Conservation (phyloP, 208 protist species). For the Trypanosomatidae sp. region DNA sequence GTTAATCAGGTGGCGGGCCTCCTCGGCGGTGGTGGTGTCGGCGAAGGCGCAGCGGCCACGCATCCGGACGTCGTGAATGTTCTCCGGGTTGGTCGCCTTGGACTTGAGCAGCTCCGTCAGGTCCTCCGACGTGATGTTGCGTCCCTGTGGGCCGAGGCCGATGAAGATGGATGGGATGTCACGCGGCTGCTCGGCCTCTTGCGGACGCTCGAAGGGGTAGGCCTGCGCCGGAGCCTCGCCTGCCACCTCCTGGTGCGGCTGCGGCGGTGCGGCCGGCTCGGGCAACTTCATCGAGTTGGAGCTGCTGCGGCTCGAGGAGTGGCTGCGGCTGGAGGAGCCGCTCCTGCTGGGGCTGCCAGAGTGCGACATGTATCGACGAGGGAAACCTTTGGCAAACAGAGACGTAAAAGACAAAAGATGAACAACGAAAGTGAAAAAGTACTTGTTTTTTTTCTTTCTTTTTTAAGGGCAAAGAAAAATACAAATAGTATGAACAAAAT, state of each 20-base stretch:
- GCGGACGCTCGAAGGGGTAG: background rate
- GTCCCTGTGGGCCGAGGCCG: constrained; percentile 53
- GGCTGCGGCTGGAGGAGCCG: background rate
- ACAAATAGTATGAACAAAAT: too few species aligned
- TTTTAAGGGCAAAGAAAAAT: too few species aligned
- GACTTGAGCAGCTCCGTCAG: constrained; percentile 27
- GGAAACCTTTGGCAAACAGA: too few species aligned
- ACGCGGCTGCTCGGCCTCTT: background rate
- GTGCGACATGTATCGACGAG: constrained; percentile 27
- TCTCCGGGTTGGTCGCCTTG: constrained; percentile 22
- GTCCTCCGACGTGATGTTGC: constrained; percentile 27
- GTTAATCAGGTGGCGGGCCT: constrained; percentile 49
- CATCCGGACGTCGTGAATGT: constrained; percentile 45
- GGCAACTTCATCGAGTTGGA: constrained; percentile 35
- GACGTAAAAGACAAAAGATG: too few species aligned
- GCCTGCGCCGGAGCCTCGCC: background rate
- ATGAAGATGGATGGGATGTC: constrained; percentile 52
- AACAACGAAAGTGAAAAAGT: too few species aligned
- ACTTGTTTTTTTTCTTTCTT: too few species aligned
- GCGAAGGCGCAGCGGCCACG: constrained; percentile 77
- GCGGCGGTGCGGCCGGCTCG: background rate
- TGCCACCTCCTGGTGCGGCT: background rate
- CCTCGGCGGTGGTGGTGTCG: constrained; percentile 44
- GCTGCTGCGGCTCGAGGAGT: constrained; percentile 23
- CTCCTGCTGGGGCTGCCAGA: constrained; percentile 22